A percentile compares a stretch with the other conserved stretches of the same genome.
Conservation (phyloP, 2,329 filamentous ascomycete genomes). For the Aureobasidium sp. region DNA sequence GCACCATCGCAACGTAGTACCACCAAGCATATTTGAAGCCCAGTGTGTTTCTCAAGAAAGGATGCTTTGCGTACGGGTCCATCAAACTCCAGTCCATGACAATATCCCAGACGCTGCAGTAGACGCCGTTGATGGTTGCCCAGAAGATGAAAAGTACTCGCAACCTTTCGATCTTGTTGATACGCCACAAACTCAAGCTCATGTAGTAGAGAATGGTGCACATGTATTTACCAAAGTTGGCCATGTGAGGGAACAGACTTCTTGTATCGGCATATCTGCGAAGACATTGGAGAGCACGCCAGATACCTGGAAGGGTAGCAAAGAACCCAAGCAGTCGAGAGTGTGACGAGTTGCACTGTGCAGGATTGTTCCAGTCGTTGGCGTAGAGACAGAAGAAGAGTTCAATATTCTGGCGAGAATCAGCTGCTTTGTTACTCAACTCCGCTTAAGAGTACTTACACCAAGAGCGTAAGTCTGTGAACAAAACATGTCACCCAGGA, state of each 20-base stretch:
- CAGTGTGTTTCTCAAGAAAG: constrained; percentile 61
- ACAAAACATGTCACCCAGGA: constrained; percentile 95
- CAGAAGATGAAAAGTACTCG: constrained; percentile 69
- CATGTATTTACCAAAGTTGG: constrained; percentile 85
- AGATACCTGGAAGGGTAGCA: constrained; percentile 71
- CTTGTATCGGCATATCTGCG: constrained; percentile 80
- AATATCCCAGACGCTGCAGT: constrained; percentile 84
- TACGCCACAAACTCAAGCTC: constrained; percentile 73
- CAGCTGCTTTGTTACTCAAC: background rate
- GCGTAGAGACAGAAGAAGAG: constrained; percentile 93
- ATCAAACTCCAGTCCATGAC: constrained; percentile 92
- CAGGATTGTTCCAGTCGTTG: constrained; percentile 62
- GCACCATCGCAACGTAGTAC: constrained; percentile 77
- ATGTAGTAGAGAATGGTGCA: constrained; percentile 76
- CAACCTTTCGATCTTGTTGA: constrained; percentile 49
- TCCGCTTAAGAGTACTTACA: constrained; percentile 11
- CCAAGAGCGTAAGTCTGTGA: constrained; percentile 85
- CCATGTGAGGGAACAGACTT: constrained; percentile 83
- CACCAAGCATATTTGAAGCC: constrained; percentile 71
- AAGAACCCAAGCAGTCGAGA: constrained; percentile 83
- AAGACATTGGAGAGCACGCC: constrained; percentile 84
- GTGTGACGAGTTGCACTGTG: constrained; percentile 75
- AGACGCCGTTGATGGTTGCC: constrained; percentile 72
- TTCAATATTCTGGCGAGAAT: constrained; percentile 60
- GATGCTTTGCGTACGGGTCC: constrained; percentile 57